Base-by-base conservation (phyloP, 495 filamentous ascomycete genomes). In the Podospora didyma region DNA sequence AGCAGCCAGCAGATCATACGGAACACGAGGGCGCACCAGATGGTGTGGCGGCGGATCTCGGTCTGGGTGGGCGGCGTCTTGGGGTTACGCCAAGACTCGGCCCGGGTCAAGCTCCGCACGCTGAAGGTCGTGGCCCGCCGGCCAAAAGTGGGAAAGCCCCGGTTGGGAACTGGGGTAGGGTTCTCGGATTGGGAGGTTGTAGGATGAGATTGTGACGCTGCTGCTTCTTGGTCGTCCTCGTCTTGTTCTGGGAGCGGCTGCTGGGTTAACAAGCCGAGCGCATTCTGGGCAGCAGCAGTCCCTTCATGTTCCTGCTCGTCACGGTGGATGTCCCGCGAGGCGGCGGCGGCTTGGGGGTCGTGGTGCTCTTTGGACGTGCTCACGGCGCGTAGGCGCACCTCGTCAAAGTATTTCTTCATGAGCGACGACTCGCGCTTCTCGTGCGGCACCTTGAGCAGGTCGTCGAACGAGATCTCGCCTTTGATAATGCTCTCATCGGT, bases 1-100 rank as follows among this genome's bases (percentile, higher is more conserved):
- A 72, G 47, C n/a, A 78, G 49, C 75, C 75, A 76, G 61, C 73
- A 76, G 51, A 78, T 59, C 73, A 73, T 75, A n/a, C 75, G 58
- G 46, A 74, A 76, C 0, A 74, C 65, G 39, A 75, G 56, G 19
- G 66, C 49, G 41, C 70, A 70, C 73, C 73, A 76, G 19, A 73
- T 69, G 6, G 53, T 63, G 50, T 73, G 64, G 17, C 61, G 50
- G 23, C 58, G 41, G 9, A 61, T 49, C 34, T 57, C 56, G 17
- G 50, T 41, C 45, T 42, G 31, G 49, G 26, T 61, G 19, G 50
- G 34, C 35, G 24, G 17, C 12, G 12, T 53, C 35, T 35, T 46
- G 39, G n/a, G n/a, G n/a, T n/a, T n/a, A n/a, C 35, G 41, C 45
- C 19, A 46, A 2, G 47, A 31, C 16, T 52, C 47, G 20, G 31